Evolutionary conservation across 2,329 filamentous ascomycete species (phyloP), one percentile per base, ranked within the genome.

Genomic region (Stachybotrys chartarum): DNA sequence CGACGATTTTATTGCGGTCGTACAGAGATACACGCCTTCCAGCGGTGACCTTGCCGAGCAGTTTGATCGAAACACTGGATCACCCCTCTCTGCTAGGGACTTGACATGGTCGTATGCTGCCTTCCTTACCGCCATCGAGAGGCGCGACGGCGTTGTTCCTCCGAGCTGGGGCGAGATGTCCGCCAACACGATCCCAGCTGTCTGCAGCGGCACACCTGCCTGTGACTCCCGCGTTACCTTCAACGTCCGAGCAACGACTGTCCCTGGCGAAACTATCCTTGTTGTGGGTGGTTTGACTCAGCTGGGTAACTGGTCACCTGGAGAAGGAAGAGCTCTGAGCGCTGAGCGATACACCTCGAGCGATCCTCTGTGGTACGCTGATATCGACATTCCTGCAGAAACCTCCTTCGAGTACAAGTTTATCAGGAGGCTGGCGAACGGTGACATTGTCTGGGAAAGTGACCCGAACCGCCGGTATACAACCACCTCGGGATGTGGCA

Each of bases 51-150:
- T 90, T 7, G 74, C 82, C 1, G 86, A 90, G 70, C 86, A 90
- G 65, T 90, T 80, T 59, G 76, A 80, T 59, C 77, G 77, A 57
- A 66, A 69, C 54, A 72, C 64, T 39, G 83, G 79, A 35, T 53
- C 63, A 0, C 83, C 82, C 1, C 70, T 84, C 3, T 87, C 84
- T 1, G 87, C 86, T 3, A 71, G 74, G 16, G 83, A 90, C 58
- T 72, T 89, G n/a, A 88, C 86, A 3, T 89, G 86, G 86, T 87
- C 84, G 0, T 88, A 88, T 60, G 84, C 85, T 1, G 77, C 85
- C 0, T 85, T 89, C 65, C 69, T 89, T 35, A 84, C 84, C 1
- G 79, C 79, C 14, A 71, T 74, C 8, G 76, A 78, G 31, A 79
- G 84, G 35, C 79, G 84, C 44, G 75, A 74, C 47, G 76, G 76